Conservation (phyloP, 345 rosid species). For the Eucalyptus lansdowneana region DNA sequence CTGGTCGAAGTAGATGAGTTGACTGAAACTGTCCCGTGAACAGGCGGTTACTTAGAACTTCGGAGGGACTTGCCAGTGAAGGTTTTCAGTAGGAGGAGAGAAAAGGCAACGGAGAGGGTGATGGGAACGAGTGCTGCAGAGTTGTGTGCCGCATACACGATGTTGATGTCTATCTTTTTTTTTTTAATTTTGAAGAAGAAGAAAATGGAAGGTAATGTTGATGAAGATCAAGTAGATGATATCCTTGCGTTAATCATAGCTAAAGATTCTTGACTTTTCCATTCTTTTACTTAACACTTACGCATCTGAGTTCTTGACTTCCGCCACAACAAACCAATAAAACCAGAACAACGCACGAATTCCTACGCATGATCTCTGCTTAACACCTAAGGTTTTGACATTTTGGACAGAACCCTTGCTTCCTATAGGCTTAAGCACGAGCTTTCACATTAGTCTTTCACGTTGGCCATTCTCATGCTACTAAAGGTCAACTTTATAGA, state of each 20-base stretch:
- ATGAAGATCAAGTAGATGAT: background rate
- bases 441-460: background rate
- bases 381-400: background rate
- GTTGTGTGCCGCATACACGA: slow-evolving; percentile 2
- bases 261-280: background rate
- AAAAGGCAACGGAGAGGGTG: background rate
- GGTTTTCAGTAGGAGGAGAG: slow-evolving; percentile 11
- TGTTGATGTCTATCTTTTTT: background rate
- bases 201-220: background rate
- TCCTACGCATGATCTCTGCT: background rate
- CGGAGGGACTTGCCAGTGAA: slow-evolving; percentile 37
- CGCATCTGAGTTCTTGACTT: background rate
- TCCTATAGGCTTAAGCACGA: background rate
- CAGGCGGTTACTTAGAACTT: slow-evolving; percentile 30
- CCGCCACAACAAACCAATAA: background rate
- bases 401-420: background rate
- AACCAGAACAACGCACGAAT: background rate
- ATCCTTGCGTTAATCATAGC: background rate
- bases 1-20: slow-evolving; percentile 18
- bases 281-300: background rate
- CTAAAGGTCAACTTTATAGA: background rate
- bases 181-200: too few species aligned
- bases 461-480: background rate
- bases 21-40: slow-evolving; percentile 36
- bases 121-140: slow-evolving; percentile 1